phyloP scores from a whole-genome alignment of 257 asterid species.

The Nicotiana tomentosiformis region DNA sequence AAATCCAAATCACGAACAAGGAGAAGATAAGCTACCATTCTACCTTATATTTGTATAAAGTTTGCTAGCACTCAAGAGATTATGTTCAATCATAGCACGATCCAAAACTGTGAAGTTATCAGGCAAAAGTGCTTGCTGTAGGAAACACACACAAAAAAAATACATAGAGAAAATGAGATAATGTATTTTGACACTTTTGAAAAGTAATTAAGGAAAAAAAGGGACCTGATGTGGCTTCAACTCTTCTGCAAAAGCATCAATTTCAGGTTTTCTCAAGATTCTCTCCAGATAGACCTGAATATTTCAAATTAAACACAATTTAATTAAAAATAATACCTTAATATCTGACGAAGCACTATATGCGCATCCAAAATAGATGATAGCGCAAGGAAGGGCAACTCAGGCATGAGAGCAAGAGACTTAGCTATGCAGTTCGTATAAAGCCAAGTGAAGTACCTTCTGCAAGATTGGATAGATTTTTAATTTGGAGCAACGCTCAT shows the following conservation, averaged over 20 bases:
- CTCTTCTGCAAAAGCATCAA: slow-evolving; percentile 96
- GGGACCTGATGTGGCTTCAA: slow-evolving; percentile 94
- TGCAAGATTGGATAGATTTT: slow-evolving; percentile 92
- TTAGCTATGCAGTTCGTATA: background rate
- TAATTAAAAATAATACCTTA: background rate
- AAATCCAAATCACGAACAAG: slow-evolving; percentile 16
- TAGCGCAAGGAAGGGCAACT: background rate
- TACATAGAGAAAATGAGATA: background rate
- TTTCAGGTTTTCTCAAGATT: slow-evolving; percentile 92
- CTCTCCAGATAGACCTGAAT: slow-evolving; percentile 92
- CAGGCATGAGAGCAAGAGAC: background rate
- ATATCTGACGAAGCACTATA: background rate
- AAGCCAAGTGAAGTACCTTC: slow-evolving; percentile 54
- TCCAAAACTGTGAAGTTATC: slow-evolving; percentile 95
- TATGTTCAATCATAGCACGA: slow-evolving; percentile 99
- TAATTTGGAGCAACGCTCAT: slow-evolving; percentile 95
- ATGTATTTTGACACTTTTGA: slow-evolving; percentile 8
- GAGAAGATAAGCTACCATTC: slow-evolving; percentile 6
- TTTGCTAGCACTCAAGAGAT: slow-evolving; percentile 95
- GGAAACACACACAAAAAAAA: slow-evolving; percentile 9
- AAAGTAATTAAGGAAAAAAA: background rate
- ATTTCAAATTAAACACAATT: slow-evolving; percentile 17
- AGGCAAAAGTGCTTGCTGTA: slow-evolving; percentile 82
- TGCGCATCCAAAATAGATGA: background rate
- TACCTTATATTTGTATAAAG: slow-evolving; percentile 94